A percentile compares a stretch with the other conserved stretches of the same genome.
These are phyloP conservation scores for Eucalyptus tenuipes DNA, from an alignment of 345 rosid species.

Conservation along the genomic window DNA sequence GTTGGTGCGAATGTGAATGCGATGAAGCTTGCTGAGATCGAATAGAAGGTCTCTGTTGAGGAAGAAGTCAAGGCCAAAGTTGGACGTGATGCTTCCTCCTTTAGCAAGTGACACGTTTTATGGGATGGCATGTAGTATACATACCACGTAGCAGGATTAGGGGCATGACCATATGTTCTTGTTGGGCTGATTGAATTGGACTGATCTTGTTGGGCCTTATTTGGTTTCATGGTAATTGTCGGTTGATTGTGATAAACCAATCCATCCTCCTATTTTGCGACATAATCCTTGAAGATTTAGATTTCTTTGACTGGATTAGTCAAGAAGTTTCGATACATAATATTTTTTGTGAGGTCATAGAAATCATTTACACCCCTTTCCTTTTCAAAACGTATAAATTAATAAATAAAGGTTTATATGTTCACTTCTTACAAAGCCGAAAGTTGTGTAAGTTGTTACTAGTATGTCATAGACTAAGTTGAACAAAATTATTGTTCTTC, in stretches of 20 bases:
- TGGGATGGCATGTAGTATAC: background rate
- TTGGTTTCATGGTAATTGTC: background rate
- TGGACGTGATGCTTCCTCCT: background rate
- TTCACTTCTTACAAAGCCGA: no score
- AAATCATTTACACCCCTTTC: no score
- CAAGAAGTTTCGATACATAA: no score
- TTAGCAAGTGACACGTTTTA: background rate
- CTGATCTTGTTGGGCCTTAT: background rate
- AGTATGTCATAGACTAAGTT: no score
- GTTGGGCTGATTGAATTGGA: background rate
- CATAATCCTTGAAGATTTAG: background rate
- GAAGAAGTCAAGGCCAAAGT: background rate
- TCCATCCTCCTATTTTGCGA: background rate
- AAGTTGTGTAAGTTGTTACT: no score
- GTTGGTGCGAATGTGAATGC: background rate
- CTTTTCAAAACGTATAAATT: no score
- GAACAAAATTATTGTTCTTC: no score
- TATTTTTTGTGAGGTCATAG: no score
- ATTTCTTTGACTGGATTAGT: no score
- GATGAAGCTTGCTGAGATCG: background rate
- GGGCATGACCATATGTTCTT: background rate
- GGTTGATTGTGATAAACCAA: background rate
- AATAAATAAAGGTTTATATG: no score
- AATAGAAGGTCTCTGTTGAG: background rate
- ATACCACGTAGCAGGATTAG: background rate